Evolutionary conservation across 2,329 filamentous ascomycete species (phyloP).

Genomic region (Lachnellula cervina): DNA sequence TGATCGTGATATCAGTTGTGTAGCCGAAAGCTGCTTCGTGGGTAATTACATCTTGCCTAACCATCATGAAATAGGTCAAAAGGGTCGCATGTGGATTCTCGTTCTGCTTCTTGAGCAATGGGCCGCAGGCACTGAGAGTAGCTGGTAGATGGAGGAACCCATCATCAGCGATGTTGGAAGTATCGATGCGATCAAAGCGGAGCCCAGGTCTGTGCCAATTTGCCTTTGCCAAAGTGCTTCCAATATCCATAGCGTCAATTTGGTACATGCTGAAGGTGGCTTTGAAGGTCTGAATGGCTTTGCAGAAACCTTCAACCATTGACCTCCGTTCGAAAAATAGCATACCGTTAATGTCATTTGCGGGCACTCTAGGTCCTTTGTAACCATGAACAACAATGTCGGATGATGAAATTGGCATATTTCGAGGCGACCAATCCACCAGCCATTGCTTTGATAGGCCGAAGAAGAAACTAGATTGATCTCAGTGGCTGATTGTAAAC

Average conservation of each 20-base stretch:
- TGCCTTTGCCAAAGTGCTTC: neutral
- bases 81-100: neutral
- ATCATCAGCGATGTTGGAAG: neutral
- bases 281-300: neutral
- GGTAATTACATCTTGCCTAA: too few species aligned
- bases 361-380: neutral
- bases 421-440: neutral
- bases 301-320: neutral
- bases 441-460: neutral
- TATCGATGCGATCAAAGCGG: neutral
- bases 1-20: too few species aligned
- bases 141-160: neutral
- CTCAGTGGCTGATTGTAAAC: neutral
- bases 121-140: neutral
- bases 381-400: neutral
- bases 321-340: neutral
- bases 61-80: too few species aligned
- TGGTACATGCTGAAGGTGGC: neutral
- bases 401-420: neutral
- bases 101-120: neutral
- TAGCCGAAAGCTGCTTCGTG: too few species aligned
- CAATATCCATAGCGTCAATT: neutral
- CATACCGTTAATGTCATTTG: neutral
- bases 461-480: neutral
- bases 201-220: neutral